A percentile compares a stretch with the other conserved stretches of the same genome.
phyloP scores from a whole-genome alignment of 129 eudicot genomes.

The Arctium lappa region DNA sequence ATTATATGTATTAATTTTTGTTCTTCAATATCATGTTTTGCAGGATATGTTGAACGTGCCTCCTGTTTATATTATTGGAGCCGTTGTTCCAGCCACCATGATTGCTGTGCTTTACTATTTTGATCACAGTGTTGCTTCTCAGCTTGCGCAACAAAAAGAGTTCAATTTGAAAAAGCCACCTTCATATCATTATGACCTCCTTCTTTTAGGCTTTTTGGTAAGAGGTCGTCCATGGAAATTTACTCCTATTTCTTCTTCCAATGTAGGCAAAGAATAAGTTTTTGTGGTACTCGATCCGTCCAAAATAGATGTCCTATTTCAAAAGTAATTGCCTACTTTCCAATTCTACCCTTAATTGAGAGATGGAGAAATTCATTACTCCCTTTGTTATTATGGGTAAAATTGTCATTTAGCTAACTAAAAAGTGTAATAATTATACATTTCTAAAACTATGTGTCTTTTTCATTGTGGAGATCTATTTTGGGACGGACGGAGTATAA shows the following conservation, averaged over 20 bases:
- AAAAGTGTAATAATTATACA: neutral
- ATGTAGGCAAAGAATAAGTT: neutral
- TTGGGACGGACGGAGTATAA: neutral
- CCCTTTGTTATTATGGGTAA: neutral
- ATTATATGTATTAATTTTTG: neutral
- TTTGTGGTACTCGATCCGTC: neutral
- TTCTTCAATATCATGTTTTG: neutral
- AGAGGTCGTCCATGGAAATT: constrained; percentile 10
- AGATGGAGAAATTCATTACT: neutral
- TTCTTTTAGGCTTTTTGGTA: constrained; percentile 87
- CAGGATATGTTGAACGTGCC: constrained; percentile 96
- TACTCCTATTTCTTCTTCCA: neutral
- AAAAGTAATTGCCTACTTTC: neutral
- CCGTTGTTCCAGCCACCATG: constrained; percentile 97
- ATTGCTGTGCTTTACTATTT: constrained; percentile 95
- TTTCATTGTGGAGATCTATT: neutral
- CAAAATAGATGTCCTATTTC: neutral
- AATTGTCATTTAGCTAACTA: neutral
- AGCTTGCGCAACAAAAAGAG: constrained; percentile 93
- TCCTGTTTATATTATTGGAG: constrained; percentile 80
- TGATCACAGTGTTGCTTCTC: constrained; percentile 99
- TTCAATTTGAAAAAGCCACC: constrained; percentile 89
- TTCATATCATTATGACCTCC: constrained; percentile 97
- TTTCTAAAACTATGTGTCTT: neutral
- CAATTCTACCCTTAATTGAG: neutral